phyloP scores from a whole-genome alignment of 2,329 filamentous ascomycete species.

The Cladosporium phlei region DNA sequence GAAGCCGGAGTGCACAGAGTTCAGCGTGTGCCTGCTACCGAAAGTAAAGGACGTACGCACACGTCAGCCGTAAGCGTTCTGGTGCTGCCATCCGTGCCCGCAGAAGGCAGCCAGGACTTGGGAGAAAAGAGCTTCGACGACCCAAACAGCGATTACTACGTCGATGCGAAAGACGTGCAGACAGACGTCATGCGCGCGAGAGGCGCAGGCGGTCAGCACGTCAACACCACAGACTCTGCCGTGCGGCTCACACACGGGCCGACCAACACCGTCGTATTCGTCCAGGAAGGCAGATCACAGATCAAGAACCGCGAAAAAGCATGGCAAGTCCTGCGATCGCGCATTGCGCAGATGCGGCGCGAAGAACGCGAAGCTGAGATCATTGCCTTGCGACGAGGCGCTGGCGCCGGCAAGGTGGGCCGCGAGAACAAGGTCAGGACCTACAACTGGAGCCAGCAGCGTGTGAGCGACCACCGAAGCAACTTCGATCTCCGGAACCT shows the following conservation, averaged over 20 bases:
- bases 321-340: conserved; percentile 77
- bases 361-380: conserved; percentile 82
- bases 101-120: conserved; percentile 45
- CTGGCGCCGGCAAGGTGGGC: conserved; percentile 74
- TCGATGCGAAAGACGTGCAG: conserved; percentile 76
- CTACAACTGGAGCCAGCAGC: conserved; percentile 74
- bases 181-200: conserved; percentile 86
- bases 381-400: conserved; percentile 67
- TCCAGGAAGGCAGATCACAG: conserved; percentile 91
- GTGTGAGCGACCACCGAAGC: conserved; percentile 84
- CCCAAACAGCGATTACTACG: conserved; percentile 85
- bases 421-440: conserved; percentile 91
- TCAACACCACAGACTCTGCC: conserved; percentile 96
- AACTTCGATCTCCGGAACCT: conserved; percentile 75
- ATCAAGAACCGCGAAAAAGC: conserved; percentile 81
- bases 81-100: conserved; percentile 79
- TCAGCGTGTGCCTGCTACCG: conserved; percentile 86
- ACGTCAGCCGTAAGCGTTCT: conserved; percentile 90
- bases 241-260: conserved; percentile 88
- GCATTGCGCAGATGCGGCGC: conserved; percentile 71
- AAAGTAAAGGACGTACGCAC: conserved; percentile 85
- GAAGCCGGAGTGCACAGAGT: conserved; percentile 95
- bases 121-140: conserved; percentile 64
- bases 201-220: conserved; percentile 92
- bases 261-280: conserved; percentile 78